Evolutionary conservation across 805 yeast genomes (phyloP), one percentile per base, ranked within the genome.

Genomic region (Candida taoyuanica): DNA sequence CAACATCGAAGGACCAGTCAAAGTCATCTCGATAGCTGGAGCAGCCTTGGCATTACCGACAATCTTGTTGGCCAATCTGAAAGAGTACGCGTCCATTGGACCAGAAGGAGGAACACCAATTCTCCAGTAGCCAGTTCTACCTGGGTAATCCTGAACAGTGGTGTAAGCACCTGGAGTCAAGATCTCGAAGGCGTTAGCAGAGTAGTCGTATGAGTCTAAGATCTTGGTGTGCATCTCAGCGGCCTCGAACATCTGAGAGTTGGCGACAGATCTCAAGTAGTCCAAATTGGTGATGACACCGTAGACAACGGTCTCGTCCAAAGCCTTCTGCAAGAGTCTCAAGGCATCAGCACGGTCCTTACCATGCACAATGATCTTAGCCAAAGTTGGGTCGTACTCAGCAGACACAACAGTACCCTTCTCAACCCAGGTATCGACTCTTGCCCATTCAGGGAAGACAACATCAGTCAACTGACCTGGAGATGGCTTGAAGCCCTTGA

Each of bases 21-120:
- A 67, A 2, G 98, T 93, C 41, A 85, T 70, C 64, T 91, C 98
- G 56, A 91, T 71, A 25, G 94, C 96, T 5, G 98, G 96, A 9
- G 96, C 83, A 31, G 72, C 67, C 47, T 70, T 64, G 49, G 81
- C 75, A 63, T 91, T 93, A 43, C 97, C 98, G 31, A 91, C 98
- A 54, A 86, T 78, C 57, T 84, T 70, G 68, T 91, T 91, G 16
- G 96, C 96, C 46, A 86, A 60, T 53, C 96, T 73, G 68, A 89
- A 89, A 5, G 97, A 80, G 54, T 81, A 89, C 44, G 80, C 76
- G 64, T 91, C 98, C 98, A 91, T 93, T 43, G 98, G 96, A 32
- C 98, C 98, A 29, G 96, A 86, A 7, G 98, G 98, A 18, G 98
- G 98, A 39, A 91, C 98, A 60, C 98, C 98, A 39, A 66, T 59